These are phyloP conservation scores for Lippia alba DNA, from an alignment of 305 asterid genomes.

Conservation along the genomic window DNA sequence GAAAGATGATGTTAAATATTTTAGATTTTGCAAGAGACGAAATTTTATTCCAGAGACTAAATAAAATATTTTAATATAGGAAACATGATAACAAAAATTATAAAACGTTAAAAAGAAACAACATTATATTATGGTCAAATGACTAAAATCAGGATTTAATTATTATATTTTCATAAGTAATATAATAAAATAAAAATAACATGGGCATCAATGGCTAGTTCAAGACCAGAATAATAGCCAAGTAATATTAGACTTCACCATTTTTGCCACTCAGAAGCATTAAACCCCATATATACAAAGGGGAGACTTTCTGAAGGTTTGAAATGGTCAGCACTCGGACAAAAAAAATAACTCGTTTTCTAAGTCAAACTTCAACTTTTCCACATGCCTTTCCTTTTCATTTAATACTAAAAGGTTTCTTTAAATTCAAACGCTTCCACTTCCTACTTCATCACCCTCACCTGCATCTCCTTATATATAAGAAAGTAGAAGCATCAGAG, in stretches of 20 bases:
- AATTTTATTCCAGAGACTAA: too few species aligned
- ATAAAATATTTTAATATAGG: too few species aligned
- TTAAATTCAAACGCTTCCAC: conserved; percentile 37
- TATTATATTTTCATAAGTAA: too few species aligned
- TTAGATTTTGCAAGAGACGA: too few species aligned
- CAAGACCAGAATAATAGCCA: too few species aligned
- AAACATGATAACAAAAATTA: too few species aligned
- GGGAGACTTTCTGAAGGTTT: conserved; percentile 26
- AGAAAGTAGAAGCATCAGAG: conserved; percentile 18
- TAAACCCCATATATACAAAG: not conserved
- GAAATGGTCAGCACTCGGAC: conserved; percentile 42
- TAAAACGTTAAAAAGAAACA: too few species aligned
- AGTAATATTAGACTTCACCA: not conserved
- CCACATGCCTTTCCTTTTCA: conserved; percentile 42
- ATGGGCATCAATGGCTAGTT: too few species aligned
- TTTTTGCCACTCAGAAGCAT: not conserved
- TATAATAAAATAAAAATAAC: too few species aligned
- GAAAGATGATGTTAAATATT: too few species aligned
- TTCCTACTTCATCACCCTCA: conserved; percentile 32
- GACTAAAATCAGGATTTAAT: too few species aligned
- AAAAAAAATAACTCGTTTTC: conserved; percentile 57
- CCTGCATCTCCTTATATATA: conserved; percentile 27
- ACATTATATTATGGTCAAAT: too few species aligned
- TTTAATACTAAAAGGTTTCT: conserved; percentile 31
- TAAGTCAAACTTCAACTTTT: conserved; percentile 58